phyloP scores from a whole-genome alignment of 2,329 filamentous ascomycete genomes.

The Alternaria gansuensis region DNA sequence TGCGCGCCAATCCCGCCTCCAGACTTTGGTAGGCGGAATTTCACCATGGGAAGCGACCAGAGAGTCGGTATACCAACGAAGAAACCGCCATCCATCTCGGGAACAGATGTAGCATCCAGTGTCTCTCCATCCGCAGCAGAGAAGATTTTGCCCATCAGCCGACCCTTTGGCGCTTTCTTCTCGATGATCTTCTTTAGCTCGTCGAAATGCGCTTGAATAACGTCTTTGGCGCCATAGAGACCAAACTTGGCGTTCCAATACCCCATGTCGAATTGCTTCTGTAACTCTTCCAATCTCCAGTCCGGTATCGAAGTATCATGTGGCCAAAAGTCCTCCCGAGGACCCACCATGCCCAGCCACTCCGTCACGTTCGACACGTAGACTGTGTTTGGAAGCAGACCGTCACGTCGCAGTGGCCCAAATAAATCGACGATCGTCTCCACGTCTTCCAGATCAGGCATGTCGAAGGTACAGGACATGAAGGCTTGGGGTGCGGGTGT shows the following conservation, averaged over 20 bases:
- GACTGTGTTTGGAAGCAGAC: constrained; percentile 55
- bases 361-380: constrained; percentile 60
- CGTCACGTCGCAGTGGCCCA: constrained; percentile 56
- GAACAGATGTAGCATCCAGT: constrained; percentile 51
- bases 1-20: constrained; percentile 45
- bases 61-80: constrained; percentile 45
- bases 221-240: constrained; percentile 54
- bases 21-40: constrained; percentile 42
- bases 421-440: constrained; percentile 58
- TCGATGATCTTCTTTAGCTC: constrained; percentile 52
- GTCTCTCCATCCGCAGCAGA: constrained; percentile 51
- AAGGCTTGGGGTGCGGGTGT: constrained; percentile 54
- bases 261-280: constrained; percentile 54
- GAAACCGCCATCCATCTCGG: constrained; percentile 43
- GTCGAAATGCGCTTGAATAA: constrained; percentile 59
- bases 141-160: constrained; percentile 53
- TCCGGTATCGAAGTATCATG: constrained; percentile 58
- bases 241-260: constrained; percentile 60
- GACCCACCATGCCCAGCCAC: constrained; percentile 57
- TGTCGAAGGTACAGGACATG: constrained; percentile 59
- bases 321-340: constrained; percentile 57
- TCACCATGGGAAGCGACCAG: constrained; percentile 47
- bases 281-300: constrained; percentile 57
- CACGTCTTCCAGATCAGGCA: constrained; percentile 59
- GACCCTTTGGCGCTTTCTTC: constrained; percentile 52